Percentiles rank a stretch among this genome's conserved stretches.
These are phyloP conservation scores for Spirogloea muscicola DNA, from an alignment of 139 green algal genomes.

Conservation along the genomic window DNA sequence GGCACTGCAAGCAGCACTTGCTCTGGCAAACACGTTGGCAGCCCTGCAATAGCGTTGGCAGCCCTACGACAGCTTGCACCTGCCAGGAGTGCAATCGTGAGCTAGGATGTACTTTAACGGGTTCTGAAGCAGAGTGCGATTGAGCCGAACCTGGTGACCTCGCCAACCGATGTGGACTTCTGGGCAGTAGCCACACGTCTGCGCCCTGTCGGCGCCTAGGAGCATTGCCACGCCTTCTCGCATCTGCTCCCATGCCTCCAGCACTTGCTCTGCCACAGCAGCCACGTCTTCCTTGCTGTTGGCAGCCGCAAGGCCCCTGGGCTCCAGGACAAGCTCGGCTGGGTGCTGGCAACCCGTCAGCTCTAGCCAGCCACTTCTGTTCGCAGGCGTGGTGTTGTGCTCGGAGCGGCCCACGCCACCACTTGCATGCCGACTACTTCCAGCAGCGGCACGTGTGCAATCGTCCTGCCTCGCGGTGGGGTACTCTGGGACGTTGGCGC, in stretches of 20 bases:
- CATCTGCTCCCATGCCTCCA: slow-evolving; percentile 19
- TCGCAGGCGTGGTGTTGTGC: not conserved
- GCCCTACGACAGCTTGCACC: no score
- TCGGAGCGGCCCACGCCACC: not conserved
- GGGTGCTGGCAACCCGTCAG: not conserved
- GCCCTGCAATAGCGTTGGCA: no score
- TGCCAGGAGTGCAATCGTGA: no score
- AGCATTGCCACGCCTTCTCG: slow-evolving; percentile 10
- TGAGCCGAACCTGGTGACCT: slow-evolving; percentile 20
- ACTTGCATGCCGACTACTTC: not conserved
- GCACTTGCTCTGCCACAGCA: slow-evolving; percentile 13
- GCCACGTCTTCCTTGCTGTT: slow-evolving; percentile 9
- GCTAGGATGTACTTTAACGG: no score
- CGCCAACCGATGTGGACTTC: slow-evolving; percentile 22
- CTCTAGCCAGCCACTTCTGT: not conserved
- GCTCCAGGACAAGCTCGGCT: not conserved
- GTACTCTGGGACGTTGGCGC: slow-evolving; percentile 6
- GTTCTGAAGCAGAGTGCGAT: no score
- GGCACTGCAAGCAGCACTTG: no score
- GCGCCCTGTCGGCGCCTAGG: slow-evolving; percentile 14
- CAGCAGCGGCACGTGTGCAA: not conserved
- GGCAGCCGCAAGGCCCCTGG: not conserved
- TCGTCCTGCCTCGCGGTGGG: not conserved
- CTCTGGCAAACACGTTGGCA: no score
- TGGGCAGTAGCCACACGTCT: slow-evolving; percentile 30